phyloP scores from a whole-genome alignment of 495 filamentous ascomycete genomes.

The Penicillium pancosmium region DNA sequence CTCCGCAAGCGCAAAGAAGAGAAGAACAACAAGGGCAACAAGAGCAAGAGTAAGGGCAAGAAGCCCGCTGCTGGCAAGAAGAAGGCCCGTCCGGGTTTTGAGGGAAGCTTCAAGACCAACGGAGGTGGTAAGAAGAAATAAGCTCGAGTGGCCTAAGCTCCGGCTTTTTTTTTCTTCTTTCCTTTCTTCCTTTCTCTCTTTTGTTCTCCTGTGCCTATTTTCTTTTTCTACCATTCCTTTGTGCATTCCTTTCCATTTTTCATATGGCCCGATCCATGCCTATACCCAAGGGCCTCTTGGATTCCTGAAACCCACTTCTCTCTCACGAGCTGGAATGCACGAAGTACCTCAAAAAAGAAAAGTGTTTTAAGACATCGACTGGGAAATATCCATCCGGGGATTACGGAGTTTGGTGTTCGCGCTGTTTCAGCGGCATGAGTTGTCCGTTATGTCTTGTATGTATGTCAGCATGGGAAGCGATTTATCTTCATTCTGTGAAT shows the following conservation, averaged over 20 bases:
- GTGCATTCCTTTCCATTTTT: conserved; percentile 27
- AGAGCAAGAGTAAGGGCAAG: conserved; percentile 66
- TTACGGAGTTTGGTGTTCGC: conserved; percentile 36
- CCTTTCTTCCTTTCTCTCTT: conserved; percentile 29
- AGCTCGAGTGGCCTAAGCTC: conserved; percentile 12
- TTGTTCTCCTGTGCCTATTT: conserved; percentile 23
- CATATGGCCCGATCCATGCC: conserved; percentile 4
- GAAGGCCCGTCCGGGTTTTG: conserved; percentile 79
- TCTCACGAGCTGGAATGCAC: conserved; percentile 5
- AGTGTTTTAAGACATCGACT: conserved; percentile 33
- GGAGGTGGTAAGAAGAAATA: conserved; percentile 49
- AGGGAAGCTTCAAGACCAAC: conserved; percentile 80
- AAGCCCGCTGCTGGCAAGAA: conserved; percentile 55
- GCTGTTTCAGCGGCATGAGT: conserved; percentile 32
- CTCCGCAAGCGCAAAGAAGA: conserved; percentile 80
- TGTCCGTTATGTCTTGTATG: conserved; percentile 33
- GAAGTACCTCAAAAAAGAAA: conserved; percentile 27
- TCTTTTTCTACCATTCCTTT: conserved; percentile 20
- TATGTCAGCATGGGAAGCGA: conserved; percentile 39
- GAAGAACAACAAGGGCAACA: conserved; percentile 62
- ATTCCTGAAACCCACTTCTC: conserved; percentile 17
- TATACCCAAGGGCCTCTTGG: conserved; percentile 18
- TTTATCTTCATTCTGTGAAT: conserved; percentile 36
- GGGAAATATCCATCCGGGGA: conserved; percentile 38
- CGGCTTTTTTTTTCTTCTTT: conserved; percentile 40